Evolutionary conservation across 495 filamentous ascomycete species (phyloP), one percentile per base, ranked within the genome.

Genomic region (Podospora australis): DNA sequence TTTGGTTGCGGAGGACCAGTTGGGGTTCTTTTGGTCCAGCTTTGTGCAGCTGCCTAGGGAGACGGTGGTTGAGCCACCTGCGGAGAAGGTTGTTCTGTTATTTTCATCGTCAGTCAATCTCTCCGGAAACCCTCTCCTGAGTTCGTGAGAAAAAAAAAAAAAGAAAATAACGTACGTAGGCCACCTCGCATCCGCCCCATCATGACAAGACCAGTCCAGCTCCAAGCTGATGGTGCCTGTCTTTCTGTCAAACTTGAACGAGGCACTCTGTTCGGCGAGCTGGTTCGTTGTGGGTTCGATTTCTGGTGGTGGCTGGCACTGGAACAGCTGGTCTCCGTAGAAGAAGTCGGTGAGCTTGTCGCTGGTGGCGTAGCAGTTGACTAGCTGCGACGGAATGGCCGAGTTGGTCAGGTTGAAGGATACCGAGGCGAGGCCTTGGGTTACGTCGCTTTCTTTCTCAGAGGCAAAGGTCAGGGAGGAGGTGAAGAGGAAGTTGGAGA

Each of bases 171-270:
- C 26, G 13, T 30, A 30, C 26, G 13, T 6, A 30, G 26, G 26
- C 26, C 6, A 30, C 6, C 13, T 39, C 0, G 60, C 54, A 30
- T 66, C 63, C 0, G 26, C 6, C 16, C 47, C 23, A 39, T 63
- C 66, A 25, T 28, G 39, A 52, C 70, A 72, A 6, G 40, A 44
- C 70, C 70, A 72, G 2, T 55, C 63, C 56, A 70, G 66, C 46
- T 66, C 63, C 48, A 72, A 35, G 21, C 59, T 54, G 16, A 72
- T 34, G 16, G 39, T 44, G 11, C 60, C 61, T 13, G 54, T 44
- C 5, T 56, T 49, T n/a, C 59, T 49, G 53, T 55, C 65, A 44
- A 63, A 72, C 26, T 54, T 52, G 46, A 72, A 72, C 1, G 52
- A 50, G 9, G 62, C 58, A 40, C 52, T 20, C 1, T 14, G 13